phyloP scores from a whole-genome alignment of 306 rosid species.

The Sphenostylis stenocarpa region DNA sequence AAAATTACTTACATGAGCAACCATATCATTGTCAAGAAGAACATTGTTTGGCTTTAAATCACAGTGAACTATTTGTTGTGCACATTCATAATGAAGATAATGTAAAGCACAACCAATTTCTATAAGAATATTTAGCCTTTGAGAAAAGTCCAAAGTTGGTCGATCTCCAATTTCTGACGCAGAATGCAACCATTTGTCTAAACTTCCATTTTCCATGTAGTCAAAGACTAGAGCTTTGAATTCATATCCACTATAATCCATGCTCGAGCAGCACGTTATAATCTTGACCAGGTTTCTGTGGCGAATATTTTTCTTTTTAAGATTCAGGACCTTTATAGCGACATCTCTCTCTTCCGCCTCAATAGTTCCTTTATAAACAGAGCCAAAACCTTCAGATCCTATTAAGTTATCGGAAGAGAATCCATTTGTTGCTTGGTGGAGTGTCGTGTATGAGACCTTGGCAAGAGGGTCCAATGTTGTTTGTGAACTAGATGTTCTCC shows the following conservation, averaged over 20 bases:
- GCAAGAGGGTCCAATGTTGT: not conserved
- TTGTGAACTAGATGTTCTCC: not conserved
- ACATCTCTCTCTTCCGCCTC: not conserved
- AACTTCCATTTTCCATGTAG: conserved; percentile 30
- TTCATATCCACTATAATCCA: conserved; percentile 18
- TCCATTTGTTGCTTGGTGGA: conserved; percentile 27
- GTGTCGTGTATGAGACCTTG: conserved; percentile 30
- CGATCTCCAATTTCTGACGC: not conserved
- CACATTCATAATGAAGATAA: conserved; percentile 31
- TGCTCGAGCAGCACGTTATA: conserved; percentile 29
- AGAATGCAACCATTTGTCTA: conserved; percentile 31
- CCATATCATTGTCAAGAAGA: conserved; percentile 28
- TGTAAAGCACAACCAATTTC: conserved; percentile 18
- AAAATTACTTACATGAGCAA: conserved; percentile 28
- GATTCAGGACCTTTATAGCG: conserved; percentile 34
- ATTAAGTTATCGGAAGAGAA: conserved; percentile 29
- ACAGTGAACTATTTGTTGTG: conserved; percentile 14
- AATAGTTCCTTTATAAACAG: conserved; percentile 31
- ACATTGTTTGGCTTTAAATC: conserved; percentile 30
- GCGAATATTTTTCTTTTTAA: conserved; percentile 6
- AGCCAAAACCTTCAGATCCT: conserved; percentile 38
- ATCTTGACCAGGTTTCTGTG: conserved; percentile 24
- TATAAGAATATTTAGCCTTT: not conserved
- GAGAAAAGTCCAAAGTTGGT: not conserved
- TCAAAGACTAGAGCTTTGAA: conserved; percentile 29